Conservation (phyloP, 768 basidiomycete species). For the Cystoderma amianthinum region DNA sequence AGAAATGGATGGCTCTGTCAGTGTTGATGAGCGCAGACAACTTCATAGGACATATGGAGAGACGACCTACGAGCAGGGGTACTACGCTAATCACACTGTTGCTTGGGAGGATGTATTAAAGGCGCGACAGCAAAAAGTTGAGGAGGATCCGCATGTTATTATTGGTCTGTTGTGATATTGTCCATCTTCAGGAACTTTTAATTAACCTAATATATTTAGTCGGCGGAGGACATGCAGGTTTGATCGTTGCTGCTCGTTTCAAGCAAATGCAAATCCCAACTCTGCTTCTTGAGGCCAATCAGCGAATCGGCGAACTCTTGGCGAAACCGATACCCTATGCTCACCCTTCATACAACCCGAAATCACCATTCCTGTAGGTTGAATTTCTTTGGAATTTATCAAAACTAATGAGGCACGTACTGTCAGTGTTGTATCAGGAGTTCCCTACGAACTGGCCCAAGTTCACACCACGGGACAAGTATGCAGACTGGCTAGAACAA, state of each 20-base stretch:
- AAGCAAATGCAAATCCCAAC: conserved; percentile 29
- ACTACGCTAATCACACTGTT: conserved; percentile 27
- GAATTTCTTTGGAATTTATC: too few species aligned
- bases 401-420: background rate
- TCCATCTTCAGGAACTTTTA: background rate
- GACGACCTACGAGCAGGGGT: conserved; percentile 15
- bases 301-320: conserved; percentile 32
- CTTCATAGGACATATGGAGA: conserved; percentile 28
- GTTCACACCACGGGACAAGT: conserved; percentile 32
- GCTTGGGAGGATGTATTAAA: conserved; percentile 25
- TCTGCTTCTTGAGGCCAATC: conserved; percentile 27
- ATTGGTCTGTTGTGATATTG: conserved; percentile 28
- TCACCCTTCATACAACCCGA: conserved; percentile 28
- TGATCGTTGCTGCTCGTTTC: conserved; percentile 34
- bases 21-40: conserved; percentile 24
- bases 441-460: conserved; percentile 32
- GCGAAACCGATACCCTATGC: conserved; percentile 33
- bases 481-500: conserved; percentile 37
- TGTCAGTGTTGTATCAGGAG: conserved; percentile 27
- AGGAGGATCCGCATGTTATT: conserved; percentile 28
- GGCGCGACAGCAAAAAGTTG: conserved; percentile 24
- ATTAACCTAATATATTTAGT: conserved; percentile 18
- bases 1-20: conserved; percentile 26
- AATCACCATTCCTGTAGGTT: conserved; percentile 8
- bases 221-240: conserved; percentile 36